Evolutionary conservation across 306 rosid species (phyloP).

Genomic region (Lotus japonicus): DNA sequence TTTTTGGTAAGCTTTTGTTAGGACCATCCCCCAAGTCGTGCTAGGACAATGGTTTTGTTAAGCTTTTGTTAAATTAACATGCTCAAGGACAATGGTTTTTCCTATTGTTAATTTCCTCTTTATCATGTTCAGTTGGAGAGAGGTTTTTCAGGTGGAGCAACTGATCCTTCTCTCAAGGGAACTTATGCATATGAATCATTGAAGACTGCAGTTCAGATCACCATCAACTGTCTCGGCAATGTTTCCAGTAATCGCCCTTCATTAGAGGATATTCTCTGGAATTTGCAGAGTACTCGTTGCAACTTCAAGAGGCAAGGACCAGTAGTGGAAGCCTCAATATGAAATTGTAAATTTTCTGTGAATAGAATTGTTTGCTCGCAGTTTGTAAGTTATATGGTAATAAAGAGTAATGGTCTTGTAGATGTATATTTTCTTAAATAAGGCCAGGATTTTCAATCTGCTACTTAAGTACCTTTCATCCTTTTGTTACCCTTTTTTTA

Average conservation of each 20-base stretch:
- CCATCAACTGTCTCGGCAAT: conserved; percentile 59
- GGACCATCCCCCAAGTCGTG: no score
- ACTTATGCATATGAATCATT: conserved; percentile 60
- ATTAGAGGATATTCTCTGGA: conserved; percentile 80
- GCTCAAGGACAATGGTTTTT: background rate
- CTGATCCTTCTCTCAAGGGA: conserved; percentile 54
- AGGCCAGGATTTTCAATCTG: background rate
- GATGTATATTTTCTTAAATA: background rate
- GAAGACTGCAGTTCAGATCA: conserved; percentile 59
- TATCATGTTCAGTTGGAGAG: conserved; percentile 47
- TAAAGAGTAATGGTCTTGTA: background rate
- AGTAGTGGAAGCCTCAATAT: conserved; percentile 55
- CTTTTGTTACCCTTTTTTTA: no score
- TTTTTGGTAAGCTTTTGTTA: no score
- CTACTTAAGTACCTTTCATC: no score
- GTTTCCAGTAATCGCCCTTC: conserved; percentile 71
- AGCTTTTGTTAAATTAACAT: no score
- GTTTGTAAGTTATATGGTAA: conserved; percentile 6
- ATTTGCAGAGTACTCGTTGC: conserved; percentile 83
- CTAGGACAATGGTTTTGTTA: no score
- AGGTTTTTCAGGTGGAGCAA: conserved; percentile 39
- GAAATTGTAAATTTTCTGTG: conserved; percentile 6
- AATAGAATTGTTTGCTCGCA: background rate
- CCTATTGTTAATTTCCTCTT: background rate
- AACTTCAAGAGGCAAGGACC: conserved; percentile 87